Evolutionary conservation across 176 grass and related monocot genomes (phyloP).

Genomic region (Eragrostis curvula): DNA sequence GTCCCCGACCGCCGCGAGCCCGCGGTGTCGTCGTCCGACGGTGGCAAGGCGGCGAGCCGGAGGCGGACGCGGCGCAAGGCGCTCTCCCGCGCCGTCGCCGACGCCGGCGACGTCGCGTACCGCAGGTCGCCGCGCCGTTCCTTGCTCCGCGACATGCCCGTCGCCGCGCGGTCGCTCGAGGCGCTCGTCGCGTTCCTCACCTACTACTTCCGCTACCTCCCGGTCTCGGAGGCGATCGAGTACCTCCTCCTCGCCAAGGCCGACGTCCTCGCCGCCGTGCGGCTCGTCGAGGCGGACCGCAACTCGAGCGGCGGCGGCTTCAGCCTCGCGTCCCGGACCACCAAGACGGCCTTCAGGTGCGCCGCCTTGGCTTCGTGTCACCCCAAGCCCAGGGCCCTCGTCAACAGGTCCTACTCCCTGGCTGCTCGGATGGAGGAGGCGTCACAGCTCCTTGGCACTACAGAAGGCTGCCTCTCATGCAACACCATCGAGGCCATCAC

Average conservation of each 20-base stretch:
- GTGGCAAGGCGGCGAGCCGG: background rate
- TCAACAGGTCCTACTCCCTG: background rate
- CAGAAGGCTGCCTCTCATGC: background rate
- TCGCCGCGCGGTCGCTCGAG: constrained; percentile 11
- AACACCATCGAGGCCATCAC: background rate
- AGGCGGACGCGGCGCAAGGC: background rate
- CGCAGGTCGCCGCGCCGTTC: background rate
- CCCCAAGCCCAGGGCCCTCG: background rate
- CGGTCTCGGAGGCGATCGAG: constrained; percentile 8
- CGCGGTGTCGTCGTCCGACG: background rate
- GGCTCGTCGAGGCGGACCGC: constrained; percentile 23
- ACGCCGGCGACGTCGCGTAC: background rate
- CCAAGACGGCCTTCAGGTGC: constrained; percentile 18
- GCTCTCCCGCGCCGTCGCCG: background rate
- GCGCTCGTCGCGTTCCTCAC: constrained; percentile 36
- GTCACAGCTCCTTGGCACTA: background rate
- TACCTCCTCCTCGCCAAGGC: constrained; percentile 28
- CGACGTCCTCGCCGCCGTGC: constrained; percentile 3
- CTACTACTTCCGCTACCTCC: constrained; percentile 26
- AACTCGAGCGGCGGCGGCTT: background rate
- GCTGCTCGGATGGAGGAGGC: background rate
- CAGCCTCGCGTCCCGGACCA: constrained; percentile 14
- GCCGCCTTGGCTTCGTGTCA: background rate
- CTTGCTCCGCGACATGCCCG: constrained; percentile 3
- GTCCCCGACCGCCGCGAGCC: background rate